These are phyloP conservation scores for Porphyrellus cyaneotinctus DNA, from an alignment of 768 basidiomycete genomes.

Conservation along the genomic window DNA sequence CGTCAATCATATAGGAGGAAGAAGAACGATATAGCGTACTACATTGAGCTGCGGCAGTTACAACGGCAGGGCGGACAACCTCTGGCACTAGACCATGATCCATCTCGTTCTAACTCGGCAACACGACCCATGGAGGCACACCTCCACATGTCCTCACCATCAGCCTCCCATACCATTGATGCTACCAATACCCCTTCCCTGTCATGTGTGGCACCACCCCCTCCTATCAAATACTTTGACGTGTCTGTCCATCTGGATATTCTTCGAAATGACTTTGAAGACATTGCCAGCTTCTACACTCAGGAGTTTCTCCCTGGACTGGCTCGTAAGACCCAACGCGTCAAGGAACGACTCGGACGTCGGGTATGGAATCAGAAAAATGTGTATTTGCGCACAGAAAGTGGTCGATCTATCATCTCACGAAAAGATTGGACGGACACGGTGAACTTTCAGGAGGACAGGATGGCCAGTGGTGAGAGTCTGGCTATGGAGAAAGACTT, in stretches of 20 bases:
- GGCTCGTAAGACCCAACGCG: slow-evolving; percentile 51
- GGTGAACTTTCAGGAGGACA: slow-evolving; percentile 42
- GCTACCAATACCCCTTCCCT: slow-evolving; percentile 25
- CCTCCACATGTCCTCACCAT: not conserved
- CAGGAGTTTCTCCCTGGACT: slow-evolving; percentile 39
- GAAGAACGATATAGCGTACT: slow-evolving; percentile 43
- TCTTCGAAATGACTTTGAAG: slow-evolving; percentile 49
- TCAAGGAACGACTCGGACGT: slow-evolving; percentile 78
- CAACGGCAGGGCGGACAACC: slow-evolving; percentile 21
- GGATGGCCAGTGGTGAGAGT: not conserved
- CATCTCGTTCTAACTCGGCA: slow-evolving; percentile 7
- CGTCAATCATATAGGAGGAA: slow-evolving; percentile 47
- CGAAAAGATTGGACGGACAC: slow-evolving; percentile 46
- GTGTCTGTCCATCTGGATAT: slow-evolving; percentile 53
- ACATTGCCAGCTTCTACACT: slow-evolving; percentile 44
- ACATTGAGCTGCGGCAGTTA: slow-evolving; percentile 30
- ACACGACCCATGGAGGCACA: not conserved
- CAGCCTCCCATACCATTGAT: not conserved
- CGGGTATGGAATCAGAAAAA: slow-evolving; percentile 63
- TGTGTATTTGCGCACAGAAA: slow-evolving; percentile 44
- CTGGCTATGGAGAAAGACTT: not conserved
- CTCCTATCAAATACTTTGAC: slow-evolving; percentile 38
- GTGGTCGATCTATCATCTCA: slow-evolving; percentile 34
- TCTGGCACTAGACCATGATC: slow-evolving; percentile 21
- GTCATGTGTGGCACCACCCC: slow-evolving; percentile 15